Percentiles rank a stretch among this genome's conserved stretches.
These are phyloP conservation scores for Capronia americana DNA, from an alignment of 2,329 filamentous ascomycete species.

Conservation along the genomic window DNA sequence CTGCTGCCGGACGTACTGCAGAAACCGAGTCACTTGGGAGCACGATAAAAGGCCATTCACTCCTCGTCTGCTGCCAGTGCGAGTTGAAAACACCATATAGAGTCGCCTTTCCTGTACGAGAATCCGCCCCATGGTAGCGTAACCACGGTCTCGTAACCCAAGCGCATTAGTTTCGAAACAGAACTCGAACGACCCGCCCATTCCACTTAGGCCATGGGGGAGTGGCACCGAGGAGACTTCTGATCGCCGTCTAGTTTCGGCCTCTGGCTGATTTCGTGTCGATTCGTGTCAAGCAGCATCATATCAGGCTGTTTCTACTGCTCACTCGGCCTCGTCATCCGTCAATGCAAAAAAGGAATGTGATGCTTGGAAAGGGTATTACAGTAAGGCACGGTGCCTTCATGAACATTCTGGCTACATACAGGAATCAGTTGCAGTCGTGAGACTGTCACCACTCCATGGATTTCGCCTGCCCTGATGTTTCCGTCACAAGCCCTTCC, in stretches of 20 bases:
- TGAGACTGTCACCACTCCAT: conserved; percentile 9
- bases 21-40: no score
- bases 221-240: background rate
- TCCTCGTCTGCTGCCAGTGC: no score
- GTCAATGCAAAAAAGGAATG: background rate
- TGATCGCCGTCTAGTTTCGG: background rate
- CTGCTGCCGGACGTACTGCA: no score
- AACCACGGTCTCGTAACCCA: background rate
- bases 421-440: background rate
- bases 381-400: no score
- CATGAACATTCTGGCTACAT: background rate
- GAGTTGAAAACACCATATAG: no score
- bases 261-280: background rate
- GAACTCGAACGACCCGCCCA: background rate
- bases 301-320: background rate
- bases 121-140: background rate
- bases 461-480: background rate
- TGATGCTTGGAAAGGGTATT: background rate
- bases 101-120: background rate
- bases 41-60: no score
- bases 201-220: background rate
- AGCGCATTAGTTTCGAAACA: background rate
- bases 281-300: background rate
- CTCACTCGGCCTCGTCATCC: background rate
- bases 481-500: background rate